Conservation (phyloP, 2,329 filamentous ascomycete species). For the Penicillium occitanis region DNA sequence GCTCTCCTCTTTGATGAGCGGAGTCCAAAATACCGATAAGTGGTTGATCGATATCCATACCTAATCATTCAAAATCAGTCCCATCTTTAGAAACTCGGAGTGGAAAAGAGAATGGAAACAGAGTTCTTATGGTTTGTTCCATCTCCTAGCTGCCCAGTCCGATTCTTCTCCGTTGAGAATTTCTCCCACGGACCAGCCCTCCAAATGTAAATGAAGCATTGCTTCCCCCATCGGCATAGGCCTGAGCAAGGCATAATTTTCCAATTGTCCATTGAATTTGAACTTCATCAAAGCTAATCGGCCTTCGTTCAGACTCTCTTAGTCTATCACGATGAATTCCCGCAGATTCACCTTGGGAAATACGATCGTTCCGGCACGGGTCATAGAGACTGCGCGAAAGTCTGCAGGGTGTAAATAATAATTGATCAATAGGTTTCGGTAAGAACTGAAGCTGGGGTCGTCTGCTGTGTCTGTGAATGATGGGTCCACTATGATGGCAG, state of each 20-base stretch:
- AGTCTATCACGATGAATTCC: not conserved
- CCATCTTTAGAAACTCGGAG: no score
- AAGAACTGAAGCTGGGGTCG: not conserved
- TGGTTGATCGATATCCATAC: not conserved
- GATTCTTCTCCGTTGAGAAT: no score
- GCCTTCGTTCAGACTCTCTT: not conserved
- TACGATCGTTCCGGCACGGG: not conserved
- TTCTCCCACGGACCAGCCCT: no score
- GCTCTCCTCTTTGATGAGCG: not conserved
- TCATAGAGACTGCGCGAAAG: conserved; percentile 2
- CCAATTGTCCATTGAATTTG: not conserved
- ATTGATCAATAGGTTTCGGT: not conserved
- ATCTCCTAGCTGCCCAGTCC: no score
- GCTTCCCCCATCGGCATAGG: no score
- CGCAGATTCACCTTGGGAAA: not conserved
- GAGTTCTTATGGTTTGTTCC: no score
- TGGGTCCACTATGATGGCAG: no score
- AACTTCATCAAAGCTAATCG: not conserved
- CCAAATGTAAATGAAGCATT: no score
- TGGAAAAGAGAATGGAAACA: no score
- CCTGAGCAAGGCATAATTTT: no score
- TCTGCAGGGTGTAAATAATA: not conserved
- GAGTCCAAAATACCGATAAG: not conserved
- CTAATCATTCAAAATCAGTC: not conserved
- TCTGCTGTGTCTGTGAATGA: no score